These are phyloP conservation scores for Arthrocladium fulminans DNA, from an alignment of 2,329 filamentous ascomycete species.

Conservation along the genomic window DNA sequence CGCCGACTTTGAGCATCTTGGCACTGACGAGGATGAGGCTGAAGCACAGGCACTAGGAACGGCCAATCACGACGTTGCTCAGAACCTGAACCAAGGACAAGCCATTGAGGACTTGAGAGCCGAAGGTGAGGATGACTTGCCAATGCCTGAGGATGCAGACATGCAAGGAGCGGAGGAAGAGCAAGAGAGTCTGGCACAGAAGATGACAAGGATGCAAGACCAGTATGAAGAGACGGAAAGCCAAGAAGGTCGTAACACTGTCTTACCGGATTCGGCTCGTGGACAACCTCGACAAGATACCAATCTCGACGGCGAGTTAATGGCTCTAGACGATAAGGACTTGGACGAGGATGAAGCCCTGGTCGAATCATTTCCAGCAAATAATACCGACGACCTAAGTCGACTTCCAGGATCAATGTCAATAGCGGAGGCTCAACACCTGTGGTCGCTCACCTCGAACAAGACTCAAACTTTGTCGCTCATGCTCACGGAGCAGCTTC, in stretches of 20 bases:
- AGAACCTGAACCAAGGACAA: conserved; percentile 78
- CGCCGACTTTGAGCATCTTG: conserved; percentile 87
- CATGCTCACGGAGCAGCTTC: conserved; percentile 84
- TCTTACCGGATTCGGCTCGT: conserved; percentile 43
- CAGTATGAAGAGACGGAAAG: conserved; percentile 35
- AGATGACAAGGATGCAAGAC: conserved; percentile 24
- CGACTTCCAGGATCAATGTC: conserved; percentile 43
- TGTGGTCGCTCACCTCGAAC: conserved; percentile 79
- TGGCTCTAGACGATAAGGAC: conserved; percentile 37
- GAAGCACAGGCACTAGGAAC: conserved; percentile 88
- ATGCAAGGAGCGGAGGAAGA: conserved; percentile 42
- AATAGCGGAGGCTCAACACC: conserved; percentile 54
- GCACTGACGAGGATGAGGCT: conserved; percentile 69
- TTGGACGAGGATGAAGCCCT: conserved; percentile 43
- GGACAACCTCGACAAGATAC: conserved; percentile 21
- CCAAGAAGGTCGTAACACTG: conserved; percentile 42
- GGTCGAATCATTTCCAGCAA: conserved; percentile 22
- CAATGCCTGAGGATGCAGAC: conserved; percentile 46
- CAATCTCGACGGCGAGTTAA: conserved; percentile 24
- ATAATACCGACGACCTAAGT: conserved; percentile 30
- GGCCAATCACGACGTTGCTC: conserved; percentile 77
- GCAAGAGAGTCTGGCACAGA: conserved; percentile 27
- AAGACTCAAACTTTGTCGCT: conserved; percentile 79
- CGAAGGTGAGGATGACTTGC: conserved; percentile 38
- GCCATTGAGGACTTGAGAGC: conserved; percentile 56